These are phyloP conservation scores for Mycena latifolia DNA, from an alignment of 768 basidiomycete genomes.

Conservation along the genomic window DNA sequence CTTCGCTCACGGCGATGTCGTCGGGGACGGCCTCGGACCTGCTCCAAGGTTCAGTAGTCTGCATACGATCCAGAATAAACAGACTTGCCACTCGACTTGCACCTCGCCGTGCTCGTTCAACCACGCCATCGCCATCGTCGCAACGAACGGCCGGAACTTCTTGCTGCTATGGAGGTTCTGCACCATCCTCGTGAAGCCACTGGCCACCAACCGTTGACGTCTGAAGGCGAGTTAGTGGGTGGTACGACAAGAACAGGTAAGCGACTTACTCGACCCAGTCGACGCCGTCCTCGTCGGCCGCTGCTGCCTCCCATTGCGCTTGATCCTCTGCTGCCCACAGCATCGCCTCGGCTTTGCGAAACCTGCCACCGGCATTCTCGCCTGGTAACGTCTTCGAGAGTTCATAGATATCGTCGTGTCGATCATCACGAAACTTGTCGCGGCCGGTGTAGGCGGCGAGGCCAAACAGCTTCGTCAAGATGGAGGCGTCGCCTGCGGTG, in stretches of 20 bases:
- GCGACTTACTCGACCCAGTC: constrained; percentile 23
- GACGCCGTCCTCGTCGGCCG: constrained; percentile 5
- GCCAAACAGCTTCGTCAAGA: constrained; percentile 13
- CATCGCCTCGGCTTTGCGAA: constrained; percentile 12
- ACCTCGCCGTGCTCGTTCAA: constrained; percentile 5
- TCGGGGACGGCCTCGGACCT: constrained; percentile 22
- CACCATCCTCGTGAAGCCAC: constrained; percentile 16
- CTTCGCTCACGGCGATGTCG: not conserved
- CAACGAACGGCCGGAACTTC: constrained; percentile 21
- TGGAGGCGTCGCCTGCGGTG: not conserved
- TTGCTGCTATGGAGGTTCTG: constrained; percentile 11
- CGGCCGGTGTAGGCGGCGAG: constrained; percentile 9
- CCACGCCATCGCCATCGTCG: constrained; percentile 21
- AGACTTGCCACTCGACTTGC: constrained; percentile 16
- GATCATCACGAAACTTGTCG: constrained; percentile 25
- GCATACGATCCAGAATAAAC: not conserved
- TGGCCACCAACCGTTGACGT: constrained; percentile 19
- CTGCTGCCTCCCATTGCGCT: constrained; percentile 11
- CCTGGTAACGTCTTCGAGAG: constrained; percentile 7
- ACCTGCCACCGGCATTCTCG: constrained; percentile 24
- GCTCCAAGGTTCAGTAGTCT: not conserved
- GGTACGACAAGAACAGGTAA: not conserved
- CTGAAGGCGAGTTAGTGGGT: constrained; percentile 11
- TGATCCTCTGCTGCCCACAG: constrained; percentile 26
- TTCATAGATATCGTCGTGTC: constrained; percentile 7